Evolutionary conservation across 1,284 basidiomycete genomes (phyloP), one percentile per base, ranked within the genome.

Genomic region (Gomphus sp.): DNA sequence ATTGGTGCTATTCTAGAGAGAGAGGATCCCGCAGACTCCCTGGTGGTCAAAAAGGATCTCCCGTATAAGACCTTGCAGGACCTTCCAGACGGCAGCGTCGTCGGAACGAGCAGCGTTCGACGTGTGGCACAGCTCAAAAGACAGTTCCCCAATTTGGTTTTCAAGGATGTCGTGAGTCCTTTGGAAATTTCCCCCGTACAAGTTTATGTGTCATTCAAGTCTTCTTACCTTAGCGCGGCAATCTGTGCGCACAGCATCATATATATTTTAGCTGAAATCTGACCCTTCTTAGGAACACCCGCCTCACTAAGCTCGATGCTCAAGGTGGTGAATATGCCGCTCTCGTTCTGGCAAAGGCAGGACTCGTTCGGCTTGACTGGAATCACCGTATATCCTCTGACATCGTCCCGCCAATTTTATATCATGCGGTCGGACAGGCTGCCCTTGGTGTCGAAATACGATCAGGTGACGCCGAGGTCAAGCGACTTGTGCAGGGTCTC

Each of bases 51-150:
- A 74, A 73, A 80, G 51, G 93, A 87, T 1, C 73, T 87, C 65
- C 68, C 73, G 6, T 95, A 89, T 78, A 89, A 80, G 70, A 79
- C 73, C 2, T 75, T 99, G 56, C 87, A 88, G 53, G 94, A 98
- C 53, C 71, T 99, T 54, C 94, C 95, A 1, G 80, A 83, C 11
- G 95, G 94, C 14, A 89, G 87, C 63, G 89, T 96, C 22, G 85
- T 99, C 12, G 97, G 97, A 10, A 98, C 97, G 39, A 93, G 93
- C 63, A 95, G 92, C 67, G 91, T 99, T 25, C 80, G 97, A 57
- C 76, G 97, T 60, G 87, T 98, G 44, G 96, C 97, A 2, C 95
- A 98, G 72, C 72, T 99, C 60, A 87, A 87, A 71, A 80, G 89
- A 64, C 80, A 77, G 53, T 96, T 85, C 72, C 92, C 92, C 0